Evolutionary conservation across 306 rosid species (phyloP).

Genomic region (Vachellia pachyceras): DNA sequence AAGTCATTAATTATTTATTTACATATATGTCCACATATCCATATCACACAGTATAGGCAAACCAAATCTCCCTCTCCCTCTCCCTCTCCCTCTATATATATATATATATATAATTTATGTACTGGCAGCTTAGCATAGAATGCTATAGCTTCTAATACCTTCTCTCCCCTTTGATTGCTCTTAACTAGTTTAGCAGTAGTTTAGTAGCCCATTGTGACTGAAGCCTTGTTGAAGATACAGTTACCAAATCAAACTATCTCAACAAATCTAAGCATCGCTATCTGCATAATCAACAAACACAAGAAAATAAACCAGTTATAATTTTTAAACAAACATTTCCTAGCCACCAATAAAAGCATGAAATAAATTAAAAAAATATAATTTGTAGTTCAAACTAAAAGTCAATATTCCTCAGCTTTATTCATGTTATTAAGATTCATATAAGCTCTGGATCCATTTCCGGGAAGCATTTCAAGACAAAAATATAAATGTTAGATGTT

Average conservation of each 20-base stretch:
- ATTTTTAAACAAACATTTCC: too few relatives aligned
- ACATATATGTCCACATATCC: not conserved
- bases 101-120: not conserved
- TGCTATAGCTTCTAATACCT: not conserved
- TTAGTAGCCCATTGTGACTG: not conserved
- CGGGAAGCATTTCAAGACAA: too few relatives aligned
- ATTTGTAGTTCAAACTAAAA: too few relatives aligned
- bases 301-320: not conserved
- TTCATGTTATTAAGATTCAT: too few relatives aligned
- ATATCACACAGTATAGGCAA: not conserved
- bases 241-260: slow-evolving; percentile 9
- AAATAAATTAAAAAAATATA: too few relatives aligned
- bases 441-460: too few relatives aligned
- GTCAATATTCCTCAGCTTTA: too few relatives aligned
- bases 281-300: slow-evolving; percentile 26
- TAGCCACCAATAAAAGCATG: too few relatives aligned
- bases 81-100: not conserved
- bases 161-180: not conserved
- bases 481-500: too few relatives aligned
- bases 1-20: not conserved
- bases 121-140: not conserved
- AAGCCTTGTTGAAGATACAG: not conserved
- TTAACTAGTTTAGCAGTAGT: not conserved
- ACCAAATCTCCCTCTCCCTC: not conserved
- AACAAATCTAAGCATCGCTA: slow-evolving; percentile 13